Base-by-base conservation (phyloP, 179 eudicot genomes). In the Heliamphora pulchella region DNA sequence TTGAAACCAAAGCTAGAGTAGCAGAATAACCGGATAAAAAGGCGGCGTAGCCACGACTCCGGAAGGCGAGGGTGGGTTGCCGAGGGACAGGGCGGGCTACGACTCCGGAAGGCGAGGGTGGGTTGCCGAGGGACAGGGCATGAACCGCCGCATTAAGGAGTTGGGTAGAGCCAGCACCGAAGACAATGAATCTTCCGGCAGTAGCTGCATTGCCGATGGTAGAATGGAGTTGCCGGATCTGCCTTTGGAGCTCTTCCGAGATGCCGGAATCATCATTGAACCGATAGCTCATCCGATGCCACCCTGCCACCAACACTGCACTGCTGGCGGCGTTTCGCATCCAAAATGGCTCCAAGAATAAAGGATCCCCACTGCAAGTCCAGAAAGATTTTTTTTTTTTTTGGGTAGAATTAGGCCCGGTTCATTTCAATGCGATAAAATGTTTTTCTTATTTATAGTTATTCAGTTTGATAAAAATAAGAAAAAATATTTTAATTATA, bases 341-440 rank as follows among this genome's bases (percentile, higher is more conserved):
- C 96, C 93, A 90, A 55, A 87, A 91, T 6, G 93, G 96, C 82
- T 91, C 96, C 86, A 91, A 74, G 80, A 87, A 90, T 14, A 90
- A 13, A 8, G 96, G 93, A 81, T 89, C 77, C 74, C 96, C 92
- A 75, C 96, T 91, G 83, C 79, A 80, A 14, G 31, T 31, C 31
- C 31, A 31, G 31, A 31, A n/a, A n/a, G n/a, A 31, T 31, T 31
- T 31, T 31, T 31, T 31, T 31, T 31, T 31, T 31, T 31, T 31
- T 31, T 31, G 31, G 31, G 31, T 31, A 31, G 31, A 31, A 31
- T 31, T 31, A 31, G 31, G 31, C 31, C 31, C 31, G 31, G 31
- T 31, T 31, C 31, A 31, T 31, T 31, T 31, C 31, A 31, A 31
- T 31, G 31, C 0, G 31, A 31, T 31, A 31, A 31, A 31, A 31